phyloP scores from a whole-genome alignment of 352 stramenopile species.

The Chloridella minuta region DNA sequence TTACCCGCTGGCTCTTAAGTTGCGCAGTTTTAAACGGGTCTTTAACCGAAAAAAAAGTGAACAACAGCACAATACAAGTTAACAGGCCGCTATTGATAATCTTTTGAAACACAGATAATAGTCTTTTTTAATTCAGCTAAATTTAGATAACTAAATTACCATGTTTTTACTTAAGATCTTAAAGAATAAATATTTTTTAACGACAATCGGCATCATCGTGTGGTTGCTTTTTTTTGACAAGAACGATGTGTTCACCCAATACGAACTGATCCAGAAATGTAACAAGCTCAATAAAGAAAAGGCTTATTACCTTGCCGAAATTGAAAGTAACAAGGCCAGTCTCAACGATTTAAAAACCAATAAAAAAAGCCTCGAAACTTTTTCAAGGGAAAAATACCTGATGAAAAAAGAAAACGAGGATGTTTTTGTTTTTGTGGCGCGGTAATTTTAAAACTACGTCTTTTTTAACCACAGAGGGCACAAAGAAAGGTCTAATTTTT shows the following conservation, averaged over 20 bases:
- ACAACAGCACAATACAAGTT: too few relatives aligned
- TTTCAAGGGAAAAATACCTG: not conserved
- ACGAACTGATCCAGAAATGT: conserved; percentile 2
- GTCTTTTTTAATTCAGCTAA: not conserved
- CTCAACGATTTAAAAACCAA: not conserved
- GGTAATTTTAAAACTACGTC: too few relatives aligned
- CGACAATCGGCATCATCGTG: not conserved
- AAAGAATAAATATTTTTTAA: conserved; percentile 4
- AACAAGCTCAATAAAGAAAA: not conserved
- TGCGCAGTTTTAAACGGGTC: too few relatives aligned
- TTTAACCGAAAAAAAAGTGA: too few relatives aligned
- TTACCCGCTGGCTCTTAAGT: too few relatives aligned
- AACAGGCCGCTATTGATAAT: not conserved
- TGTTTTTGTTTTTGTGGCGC: not conserved
- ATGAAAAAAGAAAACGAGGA: conserved; percentile 1
- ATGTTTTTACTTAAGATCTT: not conserved
- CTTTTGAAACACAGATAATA: not conserved
- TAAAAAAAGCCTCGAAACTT: not conserved
- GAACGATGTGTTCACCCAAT: not conserved
- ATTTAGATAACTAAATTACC: not conserved
- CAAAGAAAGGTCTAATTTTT: too few relatives aligned
- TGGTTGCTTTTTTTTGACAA: not conserved
- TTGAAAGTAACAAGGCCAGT: not conserved
- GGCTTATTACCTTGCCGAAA: not conserved
- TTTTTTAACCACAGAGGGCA: too few relatives aligned